Base-by-base conservation (phyloP, 495 filamentous ascomycete species). In the Schizothecium vesticola region DNA sequence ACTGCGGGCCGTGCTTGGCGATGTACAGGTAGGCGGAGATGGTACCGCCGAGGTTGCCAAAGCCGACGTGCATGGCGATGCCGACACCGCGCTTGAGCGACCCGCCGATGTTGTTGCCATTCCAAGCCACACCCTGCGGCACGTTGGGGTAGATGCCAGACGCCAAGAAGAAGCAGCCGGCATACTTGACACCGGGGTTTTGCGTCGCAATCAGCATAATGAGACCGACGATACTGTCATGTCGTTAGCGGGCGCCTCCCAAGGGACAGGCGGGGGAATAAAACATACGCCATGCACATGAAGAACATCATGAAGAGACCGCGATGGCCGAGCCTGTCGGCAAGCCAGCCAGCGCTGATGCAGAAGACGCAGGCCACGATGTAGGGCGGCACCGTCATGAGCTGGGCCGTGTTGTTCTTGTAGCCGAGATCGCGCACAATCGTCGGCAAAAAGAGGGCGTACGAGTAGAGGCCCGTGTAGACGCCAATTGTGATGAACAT, bases 21-120 rank as follows among this genome's bases (percentile, higher is more conserved):
- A 88, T 81, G 75, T 90, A 93, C 7, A 91, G 81, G 71, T 91
- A 91, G 12, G 86, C 88, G n/a, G 89, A 86, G 33, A 93, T 77
- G 10, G 87, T 86, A 26, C 89, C 90, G 22, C 91, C 91, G 8
- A 91, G 77, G 75, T 92, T 92, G 61, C 91, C 91, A 71, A 94
- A 91, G 23, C 86, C 87, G 61, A 94, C 90, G 75, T 94, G 91
- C 83, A 92, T 86, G n/a, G 91, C 91, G 66, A 92, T 92, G 56
- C 90, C 91, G 56, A 90, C 89, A 65, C 86, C 88, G 26, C 91
- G 87, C 76, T 93, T 94, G 12, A 90, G 90, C 65, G 91, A 91
- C 1, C 91, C 91, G 24, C 89, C 90, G 59, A 92, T 90, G 74
- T 93, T 93, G 79, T 91, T 91, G 13, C 91, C 90, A 59, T 92